These are phyloP conservation scores for Viola odorata DNA, from an alignment of 345 rosid species.

Conservation along the genomic window DNA sequence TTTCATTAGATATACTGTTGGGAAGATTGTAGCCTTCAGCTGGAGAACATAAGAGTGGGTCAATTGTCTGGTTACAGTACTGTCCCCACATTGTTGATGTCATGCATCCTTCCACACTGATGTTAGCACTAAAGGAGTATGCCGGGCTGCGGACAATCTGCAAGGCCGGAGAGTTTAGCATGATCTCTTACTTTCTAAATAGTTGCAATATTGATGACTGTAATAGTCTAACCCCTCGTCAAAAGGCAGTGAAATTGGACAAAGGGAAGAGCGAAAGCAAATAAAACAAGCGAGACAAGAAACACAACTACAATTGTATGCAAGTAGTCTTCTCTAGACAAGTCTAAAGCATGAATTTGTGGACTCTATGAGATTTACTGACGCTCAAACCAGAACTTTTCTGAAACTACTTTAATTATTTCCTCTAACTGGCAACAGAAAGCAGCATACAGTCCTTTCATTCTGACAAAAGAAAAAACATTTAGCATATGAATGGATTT, in stretches of 20 bases:
- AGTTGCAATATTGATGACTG: not conserved
- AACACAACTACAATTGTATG: too few relatives aligned
- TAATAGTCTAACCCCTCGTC: not conserved
- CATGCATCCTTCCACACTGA: constrained; percentile 82
- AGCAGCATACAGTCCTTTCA: not conserved
- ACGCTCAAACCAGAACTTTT: not conserved
- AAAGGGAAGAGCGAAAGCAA: not conserved
- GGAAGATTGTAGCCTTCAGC: constrained; percentile 31
- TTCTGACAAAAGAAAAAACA: not conserved
- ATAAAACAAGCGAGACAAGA: too few relatives aligned
- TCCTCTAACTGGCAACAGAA: not conserved
- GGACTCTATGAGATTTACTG: too few relatives aligned
- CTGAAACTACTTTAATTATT: not conserved
- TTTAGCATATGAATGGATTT: constrained; percentile 3
- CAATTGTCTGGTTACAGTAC: constrained; percentile 76
- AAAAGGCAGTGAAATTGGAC: not conserved
- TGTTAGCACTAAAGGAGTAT: constrained; percentile 72
- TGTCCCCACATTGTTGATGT: constrained; percentile 71
- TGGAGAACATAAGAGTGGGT: constrained; percentile 55
- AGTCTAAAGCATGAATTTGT: too few relatives aligned
- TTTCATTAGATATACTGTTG: constrained; percentile 16
- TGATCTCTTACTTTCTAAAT: constrained; percentile 9
- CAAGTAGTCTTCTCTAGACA: too few relatives aligned
- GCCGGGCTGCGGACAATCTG: constrained; percentile 71
- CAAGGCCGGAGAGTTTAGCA: constrained; percentile 20